Percentiles rank a stretch among this genome's conserved stretches.
Conservation (phyloP, 1,139 yeast species). For the Casaregolazyma lundiana region DNA sequence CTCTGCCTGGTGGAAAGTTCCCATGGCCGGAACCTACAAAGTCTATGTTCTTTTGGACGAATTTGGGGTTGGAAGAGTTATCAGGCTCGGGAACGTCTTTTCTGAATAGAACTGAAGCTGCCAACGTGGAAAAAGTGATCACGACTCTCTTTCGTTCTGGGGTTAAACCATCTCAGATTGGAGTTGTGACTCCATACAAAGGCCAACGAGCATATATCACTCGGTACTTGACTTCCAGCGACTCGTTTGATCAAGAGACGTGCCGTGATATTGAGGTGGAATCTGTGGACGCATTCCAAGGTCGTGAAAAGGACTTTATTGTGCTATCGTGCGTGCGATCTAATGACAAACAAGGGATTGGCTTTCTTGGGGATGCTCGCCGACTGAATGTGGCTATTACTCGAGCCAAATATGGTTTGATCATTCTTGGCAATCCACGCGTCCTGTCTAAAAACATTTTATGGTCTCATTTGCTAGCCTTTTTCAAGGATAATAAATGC, state of each 20-base stretch:
- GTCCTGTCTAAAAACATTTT: slow-evolving; percentile 65
- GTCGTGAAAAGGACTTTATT: slow-evolving; percentile 89
- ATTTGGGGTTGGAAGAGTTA: slow-evolving; percentile 84
- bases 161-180: slow-evolving; percentile 76
- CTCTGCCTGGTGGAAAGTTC: slow-evolving; percentile 52
- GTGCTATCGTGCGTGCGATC: slow-evolving; percentile 90
- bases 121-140: slow-evolving; percentile 79
- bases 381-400: slow-evolving; percentile 91
- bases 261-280: slow-evolving; percentile 80
- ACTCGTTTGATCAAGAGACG: slow-evolving; percentile 56
- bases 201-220: slow-evolving; percentile 85
- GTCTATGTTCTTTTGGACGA: slow-evolving; percentile 97
- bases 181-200: slow-evolving; percentile 91
- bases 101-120: slow-evolving; percentile 84
- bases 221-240: slow-evolving; percentile 73
- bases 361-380: slow-evolving; percentile 84
- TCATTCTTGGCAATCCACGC: slow-evolving; percentile 80
- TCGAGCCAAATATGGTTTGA: slow-evolving; percentile 81
- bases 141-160: slow-evolving; percentile 75
- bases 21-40: slow-evolving; percentile 84
- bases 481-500: slow-evolving; percentile 80
- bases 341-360: slow-evolving; percentile 75
- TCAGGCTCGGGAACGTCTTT: slow-evolving; percentile 80
- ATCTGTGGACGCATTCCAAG: slow-evolving; percentile 94
- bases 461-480: slow-evolving; percentile 76